A percentile compares a stretch with the other conserved stretches of the same genome.
phyloP scores from a whole-genome alignment of 169 alveolate genomes.

The Babesia ovata region DNA sequence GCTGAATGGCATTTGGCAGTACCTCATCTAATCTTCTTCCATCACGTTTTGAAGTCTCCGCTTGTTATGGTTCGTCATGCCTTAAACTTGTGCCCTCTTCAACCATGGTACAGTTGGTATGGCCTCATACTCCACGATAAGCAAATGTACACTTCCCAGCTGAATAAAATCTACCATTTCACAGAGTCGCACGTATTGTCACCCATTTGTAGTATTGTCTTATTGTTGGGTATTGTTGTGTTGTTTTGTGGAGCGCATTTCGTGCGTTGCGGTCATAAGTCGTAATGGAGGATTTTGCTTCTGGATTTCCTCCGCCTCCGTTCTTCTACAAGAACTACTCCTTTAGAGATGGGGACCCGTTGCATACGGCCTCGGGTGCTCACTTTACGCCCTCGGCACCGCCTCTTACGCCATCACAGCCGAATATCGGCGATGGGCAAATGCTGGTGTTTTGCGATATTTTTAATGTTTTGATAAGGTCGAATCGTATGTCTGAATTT shows the following conservation, averaged over 20 bases:
- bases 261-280: too few species aligned
- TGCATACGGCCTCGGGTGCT: background rate
- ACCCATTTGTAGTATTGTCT: too few species aligned
- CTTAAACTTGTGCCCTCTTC: too few species aligned
- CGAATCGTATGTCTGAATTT: background rate
- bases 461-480: background rate
- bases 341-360: conserved; percentile 9
- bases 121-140: background rate
- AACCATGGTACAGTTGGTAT: too few species aligned
- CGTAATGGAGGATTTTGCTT: conserved; percentile 55
- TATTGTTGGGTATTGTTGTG: too few species aligned
- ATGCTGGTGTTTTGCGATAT: background rate
- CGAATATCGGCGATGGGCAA: background rate
- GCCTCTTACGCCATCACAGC: too few species aligned
- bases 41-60: too few species aligned
- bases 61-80: too few species aligned
- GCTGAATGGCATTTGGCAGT: too few species aligned
- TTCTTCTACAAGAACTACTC: conserved; percentile 69
- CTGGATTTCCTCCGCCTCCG: conserved; percentile 81
- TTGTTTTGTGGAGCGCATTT: too few species aligned
- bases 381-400: background rate
- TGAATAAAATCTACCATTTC: background rate
- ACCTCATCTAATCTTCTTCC: too few species aligned
- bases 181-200: too few species aligned
- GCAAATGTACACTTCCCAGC: background rate